Percentiles rank a stretch among this genome's conserved stretches.
Conservation (phyloP, 306 rosid species). For the Coriaria nepalensis region DNA sequence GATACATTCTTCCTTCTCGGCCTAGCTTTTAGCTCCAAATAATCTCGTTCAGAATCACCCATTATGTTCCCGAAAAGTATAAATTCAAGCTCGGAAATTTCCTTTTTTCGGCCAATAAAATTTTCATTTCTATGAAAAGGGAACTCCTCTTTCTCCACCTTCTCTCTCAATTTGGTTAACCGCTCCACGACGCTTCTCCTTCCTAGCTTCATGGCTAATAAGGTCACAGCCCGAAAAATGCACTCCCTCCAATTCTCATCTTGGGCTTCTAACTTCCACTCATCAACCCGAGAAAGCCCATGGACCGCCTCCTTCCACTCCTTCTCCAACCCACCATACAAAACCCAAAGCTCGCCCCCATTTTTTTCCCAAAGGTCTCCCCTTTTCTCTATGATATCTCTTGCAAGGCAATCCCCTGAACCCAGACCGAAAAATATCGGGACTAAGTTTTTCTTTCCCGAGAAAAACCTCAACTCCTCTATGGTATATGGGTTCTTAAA, state of each 20-base stretch:
- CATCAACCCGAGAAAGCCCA: constrained; percentile 64
- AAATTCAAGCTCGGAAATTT: constrained; percentile 65
- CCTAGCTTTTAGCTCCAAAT: constrained; percentile 68
- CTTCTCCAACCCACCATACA: constrained; percentile 65
- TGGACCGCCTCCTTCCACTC: constrained; percentile 79
- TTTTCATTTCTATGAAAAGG: constrained; percentile 57
- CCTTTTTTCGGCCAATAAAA: constrained; percentile 72
- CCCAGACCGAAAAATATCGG: constrained; percentile 76
- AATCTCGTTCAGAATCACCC: constrained; percentile 67
- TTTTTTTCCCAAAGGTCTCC: constrained; percentile 80
- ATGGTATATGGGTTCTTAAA: constrained; percentile 70
- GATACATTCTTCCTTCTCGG: constrained; percentile 50
- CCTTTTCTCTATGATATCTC: constrained; percentile 83
- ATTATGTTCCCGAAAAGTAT: constrained; percentile 64
- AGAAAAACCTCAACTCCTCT: constrained; percentile 60
- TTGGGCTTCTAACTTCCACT: constrained; percentile 75
- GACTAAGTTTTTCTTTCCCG: constrained; percentile 70
- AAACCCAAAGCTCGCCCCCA: constrained; percentile 75
- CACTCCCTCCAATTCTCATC: constrained; percentile 91
- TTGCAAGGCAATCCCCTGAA: constrained; percentile 63
- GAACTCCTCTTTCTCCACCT: constrained; percentile 68
- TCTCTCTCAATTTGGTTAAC: constrained; percentile 64
- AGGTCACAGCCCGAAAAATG: constrained; percentile 48
- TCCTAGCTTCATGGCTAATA: constrained; percentile 57
- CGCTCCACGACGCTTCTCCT: constrained; percentile 69